Conservation (phyloP, 1,284 basidiomycete genomes). For the Ceratobasidium sp. region DNA sequence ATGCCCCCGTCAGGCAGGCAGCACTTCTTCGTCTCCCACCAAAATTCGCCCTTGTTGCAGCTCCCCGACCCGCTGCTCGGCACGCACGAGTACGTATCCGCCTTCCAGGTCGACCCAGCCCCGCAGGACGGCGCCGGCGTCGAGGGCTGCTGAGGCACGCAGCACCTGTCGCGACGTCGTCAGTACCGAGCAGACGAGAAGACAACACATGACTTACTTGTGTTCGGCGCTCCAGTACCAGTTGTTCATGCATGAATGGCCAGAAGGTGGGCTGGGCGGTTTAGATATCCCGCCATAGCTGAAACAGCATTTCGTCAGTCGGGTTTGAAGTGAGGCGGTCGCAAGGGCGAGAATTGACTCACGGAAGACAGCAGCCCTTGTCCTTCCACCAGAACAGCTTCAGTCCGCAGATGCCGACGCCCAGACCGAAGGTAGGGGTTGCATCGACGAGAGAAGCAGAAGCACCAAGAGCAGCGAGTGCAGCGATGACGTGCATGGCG, state of each 20-base stretch:
- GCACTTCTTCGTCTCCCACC: constrained; percentile 26
- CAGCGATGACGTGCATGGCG: constrained; percentile 13
- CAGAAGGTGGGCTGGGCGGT: neutral
- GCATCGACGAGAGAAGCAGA: constrained; percentile 3
- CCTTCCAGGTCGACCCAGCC: constrained; percentile 5
- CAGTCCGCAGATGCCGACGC: constrained; percentile 1
- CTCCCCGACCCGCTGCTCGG: constrained; percentile 4
- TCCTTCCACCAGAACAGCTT: constrained; percentile 27
- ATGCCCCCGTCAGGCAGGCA: constrained; percentile 23
- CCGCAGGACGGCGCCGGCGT: constrained; percentile 11
- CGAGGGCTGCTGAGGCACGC: constrained; percentile 18
- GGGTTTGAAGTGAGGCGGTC: neutral
- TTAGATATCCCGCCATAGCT: constrained; percentile 19
- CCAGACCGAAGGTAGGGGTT: constrained; percentile 5
- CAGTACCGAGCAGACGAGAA: neutral
- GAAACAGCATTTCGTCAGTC: neutral
- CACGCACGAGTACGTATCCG: constrained; percentile 9
- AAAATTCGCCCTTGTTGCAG: constrained; percentile 32
- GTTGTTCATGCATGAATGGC: constrained; percentile 5
- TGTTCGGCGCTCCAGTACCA: constrained; percentile 27
- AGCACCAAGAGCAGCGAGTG: neutral
- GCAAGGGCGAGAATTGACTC: neutral
- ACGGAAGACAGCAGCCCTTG: constrained; percentile 34
- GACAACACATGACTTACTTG: neutral
- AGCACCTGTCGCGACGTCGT: neutral